phyloP scores from a whole-genome alignment of 768 basidiomycete genomes.

The Leccinum arenicola region DNA sequence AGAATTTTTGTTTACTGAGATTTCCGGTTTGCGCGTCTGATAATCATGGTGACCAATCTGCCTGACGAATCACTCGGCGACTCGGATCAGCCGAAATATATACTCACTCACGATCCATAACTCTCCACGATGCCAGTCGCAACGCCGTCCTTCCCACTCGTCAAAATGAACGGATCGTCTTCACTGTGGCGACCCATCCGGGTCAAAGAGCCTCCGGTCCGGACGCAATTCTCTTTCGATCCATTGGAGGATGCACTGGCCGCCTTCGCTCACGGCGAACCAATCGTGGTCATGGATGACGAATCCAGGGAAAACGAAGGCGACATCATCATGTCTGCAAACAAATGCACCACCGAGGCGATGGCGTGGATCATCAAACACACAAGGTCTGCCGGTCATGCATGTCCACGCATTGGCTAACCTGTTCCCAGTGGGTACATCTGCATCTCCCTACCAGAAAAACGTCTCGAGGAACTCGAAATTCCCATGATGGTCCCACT shows the following conservation, averaged over 20 bases:
- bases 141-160: background rate
- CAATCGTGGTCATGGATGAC: constrained; percentile 97
- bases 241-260: constrained; percentile 73
- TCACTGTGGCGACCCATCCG: constrained; percentile 23
- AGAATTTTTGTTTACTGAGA: background rate
- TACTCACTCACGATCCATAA: background rate
- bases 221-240: constrained; percentile 66
- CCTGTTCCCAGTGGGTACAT: constrained; percentile 75
- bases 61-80: background rate
- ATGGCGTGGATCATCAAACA: constrained; percentile 99
- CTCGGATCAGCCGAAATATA: background rate
- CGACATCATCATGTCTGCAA: constrained; percentile 87
- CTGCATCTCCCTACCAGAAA: constrained; percentile 78
- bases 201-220: constrained; percentile 15
- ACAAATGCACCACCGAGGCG: constrained; percentile 84
- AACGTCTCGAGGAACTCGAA: constrained; percentile 71
- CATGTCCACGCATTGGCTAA: constrained; percentile 8
- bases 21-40: background rate
- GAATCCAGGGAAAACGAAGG: constrained; percentile 96
- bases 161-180: constrained; percentile 13
- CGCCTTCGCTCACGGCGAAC: constrained; percentile 78
- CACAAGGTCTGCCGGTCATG: constrained; percentile 64
- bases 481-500: constrained; percentile 93
- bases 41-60: background rate
- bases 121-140: constrained; percentile 10